Conservation (phyloP, 2,329 filamentous ascomycete species). For the Aureobasidium subglaciale region DNA sequence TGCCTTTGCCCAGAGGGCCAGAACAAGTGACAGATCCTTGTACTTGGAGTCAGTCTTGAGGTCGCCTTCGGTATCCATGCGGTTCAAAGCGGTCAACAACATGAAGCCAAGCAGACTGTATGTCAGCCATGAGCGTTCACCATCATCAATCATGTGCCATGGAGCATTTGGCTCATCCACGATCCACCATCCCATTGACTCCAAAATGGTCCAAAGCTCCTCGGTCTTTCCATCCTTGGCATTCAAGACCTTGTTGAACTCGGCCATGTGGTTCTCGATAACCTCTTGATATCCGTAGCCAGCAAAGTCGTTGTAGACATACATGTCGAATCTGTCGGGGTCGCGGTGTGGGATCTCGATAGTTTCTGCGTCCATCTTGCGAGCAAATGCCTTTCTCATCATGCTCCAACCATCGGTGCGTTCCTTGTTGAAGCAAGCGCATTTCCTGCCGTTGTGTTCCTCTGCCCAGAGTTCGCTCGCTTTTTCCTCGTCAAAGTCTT, state of each 20-base stretch:
- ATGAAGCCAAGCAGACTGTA: conserved; percentile 1
- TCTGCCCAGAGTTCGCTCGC: background rate
- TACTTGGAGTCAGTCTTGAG: conserved; percentile 1
- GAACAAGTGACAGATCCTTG: background rate
- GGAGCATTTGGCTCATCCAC: background rate
- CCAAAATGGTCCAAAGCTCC: conserved; percentile 5
- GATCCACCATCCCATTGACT: background rate
- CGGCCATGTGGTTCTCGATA: conserved; percentile 4
- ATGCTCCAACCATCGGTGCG: conserved; percentile 4
- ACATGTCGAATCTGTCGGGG: background rate
- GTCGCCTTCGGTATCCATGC: background rate
- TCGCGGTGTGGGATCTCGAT: background rate
- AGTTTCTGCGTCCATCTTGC: background rate
- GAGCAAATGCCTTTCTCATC: conserved; percentile 4
- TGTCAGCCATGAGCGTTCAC: background rate
- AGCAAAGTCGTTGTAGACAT: conserved; percentile 9
- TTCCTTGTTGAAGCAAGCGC: conserved; percentile 2
- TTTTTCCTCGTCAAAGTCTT: background rate
- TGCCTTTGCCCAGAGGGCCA: background rate
- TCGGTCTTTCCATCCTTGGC: conserved; percentile 1
- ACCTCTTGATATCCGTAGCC: conserved; percentile 4
- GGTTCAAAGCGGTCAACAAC: background rate
- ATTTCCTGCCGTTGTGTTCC: background rate
- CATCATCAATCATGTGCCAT: conserved; percentile 1
- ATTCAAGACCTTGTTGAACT: conserved; percentile 1